These are phyloP conservation scores for Penicillium sp. DNA, from an alignment of 2,329 filamentous ascomycete genomes.

Conservation along the genomic window DNA sequence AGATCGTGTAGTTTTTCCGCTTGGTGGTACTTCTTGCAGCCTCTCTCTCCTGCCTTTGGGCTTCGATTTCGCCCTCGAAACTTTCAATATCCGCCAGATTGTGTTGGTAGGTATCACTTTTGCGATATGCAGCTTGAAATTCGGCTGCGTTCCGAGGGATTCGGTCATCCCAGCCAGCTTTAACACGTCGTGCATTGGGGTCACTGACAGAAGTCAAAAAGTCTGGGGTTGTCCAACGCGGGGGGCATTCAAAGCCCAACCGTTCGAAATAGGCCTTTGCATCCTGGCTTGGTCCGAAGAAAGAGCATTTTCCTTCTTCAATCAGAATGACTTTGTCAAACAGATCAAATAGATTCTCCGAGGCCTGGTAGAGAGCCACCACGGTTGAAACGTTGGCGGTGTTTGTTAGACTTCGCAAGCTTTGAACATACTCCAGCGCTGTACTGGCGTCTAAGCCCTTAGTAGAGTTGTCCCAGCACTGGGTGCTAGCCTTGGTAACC, in stretches of 20 bases:
- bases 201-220: conserved; percentile 75
- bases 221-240: conserved; percentile 70
- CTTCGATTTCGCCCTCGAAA: conserved; percentile 52
- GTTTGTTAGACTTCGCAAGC: conserved; percentile 63
- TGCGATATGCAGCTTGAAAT: conserved; percentile 53
- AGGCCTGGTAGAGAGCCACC: conserved; percentile 71
- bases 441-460: conserved; percentile 71
- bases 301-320: conserved; percentile 68
- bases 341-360: conserved; percentile 50
- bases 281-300: conserved; percentile 62
- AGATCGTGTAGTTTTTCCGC: conserved; percentile 54
- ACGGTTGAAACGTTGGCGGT: conserved; percentile 60
- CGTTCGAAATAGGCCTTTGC: conserved; percentile 68
- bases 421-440: conserved; percentile 69
- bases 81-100: conserved; percentile 51
- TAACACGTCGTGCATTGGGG: conserved; percentile 56
- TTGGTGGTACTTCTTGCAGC: conserved; percentile 37
- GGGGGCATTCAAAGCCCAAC: conserved; percentile 71
- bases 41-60: conserved; percentile 43
- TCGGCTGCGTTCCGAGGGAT: conserved; percentile 56
- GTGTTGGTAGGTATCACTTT: conserved; percentile 46
- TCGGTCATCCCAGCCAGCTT: conserved; percentile 56
- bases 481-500: conserved; percentile 61
- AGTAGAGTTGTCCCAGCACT: conserved; percentile 77
- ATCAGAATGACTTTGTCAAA: conserved; percentile 69